Conservation (phyloP, 305 asterid species). For the Fraxinus xanthoxyloides region DNA sequence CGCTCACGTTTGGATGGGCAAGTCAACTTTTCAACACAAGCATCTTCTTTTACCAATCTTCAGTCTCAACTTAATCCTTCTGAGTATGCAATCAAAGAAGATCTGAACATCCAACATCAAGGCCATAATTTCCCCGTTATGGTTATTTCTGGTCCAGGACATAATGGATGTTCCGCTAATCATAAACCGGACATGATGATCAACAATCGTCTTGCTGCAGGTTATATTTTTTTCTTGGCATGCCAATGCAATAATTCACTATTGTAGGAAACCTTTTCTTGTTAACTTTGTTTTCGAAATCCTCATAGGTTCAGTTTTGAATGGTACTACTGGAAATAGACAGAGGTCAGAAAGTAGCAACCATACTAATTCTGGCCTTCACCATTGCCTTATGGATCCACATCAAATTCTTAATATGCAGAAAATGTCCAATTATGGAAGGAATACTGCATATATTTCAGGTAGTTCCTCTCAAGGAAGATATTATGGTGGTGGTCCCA, state of each 20-base stretch:
- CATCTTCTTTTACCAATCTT: slow-evolving; percentile 59
- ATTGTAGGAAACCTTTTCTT: not conserved
- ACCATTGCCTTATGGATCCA: slow-evolving; percentile 38
- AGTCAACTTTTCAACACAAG: slow-evolving; percentile 45
- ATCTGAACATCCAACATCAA: slow-evolving; percentile 38
- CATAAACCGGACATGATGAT: slow-evolving; percentile 23
- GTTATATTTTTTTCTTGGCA: slow-evolving; percentile 18
- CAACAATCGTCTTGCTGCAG: slow-evolving; percentile 22
- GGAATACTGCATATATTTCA: slow-evolving; percentile 22
- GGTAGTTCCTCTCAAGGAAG: slow-evolving; percentile 43
- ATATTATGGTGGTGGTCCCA: slow-evolving; percentile 35
- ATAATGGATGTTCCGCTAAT: slow-evolving; percentile 27
- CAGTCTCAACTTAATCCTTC: slow-evolving; percentile 45
- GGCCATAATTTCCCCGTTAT: slow-evolving; percentile 27
- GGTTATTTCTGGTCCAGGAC: slow-evolving; percentile 24
- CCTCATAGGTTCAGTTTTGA: slow-evolving; percentile 45
- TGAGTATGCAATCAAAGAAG: slow-evolving; percentile 41
- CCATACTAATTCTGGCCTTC: slow-evolving; percentile 39
- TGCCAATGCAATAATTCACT: not conserved
- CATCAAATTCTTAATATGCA: slow-evolving; percentile 40
- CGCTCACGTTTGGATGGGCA: slow-evolving; percentile 36
- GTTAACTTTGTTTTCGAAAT: not conserved
- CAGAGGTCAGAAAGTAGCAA: slow-evolving; percentile 38
- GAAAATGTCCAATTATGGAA: slow-evolving; percentile 32
- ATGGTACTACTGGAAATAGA: slow-evolving; percentile 37